Conservation (phyloP, 768 basidiomycete species). For the Termitomyces bulborhizus region DNA sequence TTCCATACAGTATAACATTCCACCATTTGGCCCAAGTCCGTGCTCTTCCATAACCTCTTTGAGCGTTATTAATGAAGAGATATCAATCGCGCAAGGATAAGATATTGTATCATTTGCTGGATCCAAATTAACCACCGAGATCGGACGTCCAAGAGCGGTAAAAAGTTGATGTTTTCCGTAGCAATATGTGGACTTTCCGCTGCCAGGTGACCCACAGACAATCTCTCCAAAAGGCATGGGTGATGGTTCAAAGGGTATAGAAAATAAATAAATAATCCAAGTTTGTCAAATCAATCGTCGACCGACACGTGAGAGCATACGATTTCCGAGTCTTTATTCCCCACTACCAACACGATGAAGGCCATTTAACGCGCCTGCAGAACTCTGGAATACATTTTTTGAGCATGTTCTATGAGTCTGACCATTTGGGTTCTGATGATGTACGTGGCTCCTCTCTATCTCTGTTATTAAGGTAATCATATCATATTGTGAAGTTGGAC, state of each 20-base stretch:
- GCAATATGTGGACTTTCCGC: constrained; percentile 86
- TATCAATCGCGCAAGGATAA: constrained; percentile 87
- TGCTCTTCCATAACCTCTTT: constrained; percentile 81
- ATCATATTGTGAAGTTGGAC: constrained; percentile 14
- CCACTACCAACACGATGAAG: not conserved
- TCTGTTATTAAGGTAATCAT: not conserved
- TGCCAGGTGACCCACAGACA: constrained; percentile 81
- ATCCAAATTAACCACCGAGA: constrained; percentile 91
- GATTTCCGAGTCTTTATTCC: not conserved
- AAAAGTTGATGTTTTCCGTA: constrained; percentile 87
- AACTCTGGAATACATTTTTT: not conserved
- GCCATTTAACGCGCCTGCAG: not conserved
- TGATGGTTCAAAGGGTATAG: not conserved
- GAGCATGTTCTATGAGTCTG: constrained; percentile 10
- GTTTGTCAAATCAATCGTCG: not conserved
- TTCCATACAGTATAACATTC: constrained; percentile 94
- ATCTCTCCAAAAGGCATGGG: constrained; percentile 84
- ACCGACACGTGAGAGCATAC: not conserved
- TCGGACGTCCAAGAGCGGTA: constrained; percentile 77
- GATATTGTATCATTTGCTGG: constrained; percentile 88
- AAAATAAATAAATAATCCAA: not conserved
- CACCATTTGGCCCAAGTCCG: constrained; percentile 91
- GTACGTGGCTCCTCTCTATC: constrained; percentile 15
- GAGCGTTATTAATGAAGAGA: constrained; percentile 81
- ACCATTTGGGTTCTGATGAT: constrained; percentile 27